Conservation (phyloP, 768 basidiomycete species). For the Fomitopsis pulvina region DNA sequence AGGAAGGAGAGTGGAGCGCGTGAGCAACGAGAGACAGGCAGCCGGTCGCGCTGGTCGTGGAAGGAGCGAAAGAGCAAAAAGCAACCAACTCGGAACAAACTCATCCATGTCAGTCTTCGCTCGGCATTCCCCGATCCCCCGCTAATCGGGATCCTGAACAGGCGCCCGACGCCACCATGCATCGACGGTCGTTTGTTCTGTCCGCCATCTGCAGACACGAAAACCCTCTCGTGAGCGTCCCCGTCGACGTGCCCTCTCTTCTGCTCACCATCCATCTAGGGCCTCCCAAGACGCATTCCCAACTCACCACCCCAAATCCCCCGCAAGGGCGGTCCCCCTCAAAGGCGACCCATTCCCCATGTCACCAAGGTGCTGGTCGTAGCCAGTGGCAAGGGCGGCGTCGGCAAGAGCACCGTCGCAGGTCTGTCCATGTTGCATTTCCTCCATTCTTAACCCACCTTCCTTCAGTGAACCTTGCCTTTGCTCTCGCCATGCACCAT, state of each 20-base stretch:
- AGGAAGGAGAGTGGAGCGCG: conserved; percentile 19
- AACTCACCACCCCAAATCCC: conserved; percentile 48
- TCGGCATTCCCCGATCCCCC: not conserved
- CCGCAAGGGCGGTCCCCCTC: conserved; percentile 44
- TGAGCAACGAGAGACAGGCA: conserved; percentile 8
- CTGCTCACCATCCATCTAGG: conserved; percentile 13
- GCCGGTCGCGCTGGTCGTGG: conserved; percentile 15
- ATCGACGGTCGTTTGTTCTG: not conserved
- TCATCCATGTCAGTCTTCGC: not conserved
- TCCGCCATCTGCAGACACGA: conserved; percentile 31
- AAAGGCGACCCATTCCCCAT: conserved; percentile 55
- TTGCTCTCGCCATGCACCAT: conserved; percentile 51
- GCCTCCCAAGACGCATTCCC: conserved; percentile 20
- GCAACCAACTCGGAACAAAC: not conserved
- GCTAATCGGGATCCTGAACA: too few relatives aligned
- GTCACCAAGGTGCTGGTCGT: conserved; percentile 81
- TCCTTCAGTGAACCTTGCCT: conserved; percentile 70
- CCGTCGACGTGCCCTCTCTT: not conserved
- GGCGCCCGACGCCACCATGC: not conserved
- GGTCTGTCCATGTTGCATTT: conserved; percentile 37
- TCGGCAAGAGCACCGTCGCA: conserved; percentile 91
- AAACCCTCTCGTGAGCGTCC: conserved; percentile 44
- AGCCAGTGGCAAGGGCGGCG: conserved; percentile 92
- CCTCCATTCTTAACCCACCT: not conserved
- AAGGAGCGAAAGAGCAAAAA: conserved; percentile 10